Base-by-base conservation (phyloP, 1,284 basidiomycete genomes). In the Leccinum angustisporum region DNA sequence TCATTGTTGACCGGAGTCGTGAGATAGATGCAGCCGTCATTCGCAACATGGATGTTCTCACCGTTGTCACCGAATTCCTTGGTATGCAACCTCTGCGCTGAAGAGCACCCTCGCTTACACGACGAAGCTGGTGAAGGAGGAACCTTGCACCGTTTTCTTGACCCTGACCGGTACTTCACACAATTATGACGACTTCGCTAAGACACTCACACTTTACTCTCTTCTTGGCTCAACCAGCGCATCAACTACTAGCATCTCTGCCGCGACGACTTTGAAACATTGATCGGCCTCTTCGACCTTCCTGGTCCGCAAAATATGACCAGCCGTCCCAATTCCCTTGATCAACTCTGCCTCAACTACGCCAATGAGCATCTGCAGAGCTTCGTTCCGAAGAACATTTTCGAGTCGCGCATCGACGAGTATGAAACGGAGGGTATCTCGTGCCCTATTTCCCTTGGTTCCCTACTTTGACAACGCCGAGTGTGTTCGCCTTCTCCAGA, bases 341-440 rank as follows among this genome's bases (percentile, higher is more conserved):
- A 98, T 70, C 95, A 98, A 68, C 95, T 99, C 77, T 94, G 91
- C 75, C 83, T 98, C 81, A 99, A 99, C 78, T 95, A 94, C 70
- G 94, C 95, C 57, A 94, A 95, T 69, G 96, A 99, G 72, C 87
- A 91, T 16, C 74, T 98, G 40, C 94, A 97, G 61, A 83, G 87
- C 66, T 97, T 92, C 81, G 83, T 92, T 40, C 89, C 95, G 70
- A 27, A 27, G 27, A 27, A 83, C 10, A 79, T 97, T 18, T 95
- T 95, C 71, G 92, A 96, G 72, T 80, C 79, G 5, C 88, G 92
- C 58, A 82, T 86, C 7, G 85, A 85, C 57, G 94, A 98, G 75
- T 97, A 96, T 75, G 84, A 82, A 62, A 83, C 83, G 34, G 97
- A 98, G 75, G 93, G 91, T 18, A 86, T 98, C 68, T 79, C 86